Conservation (phyloP, 345 rosid species). For the Iberis pinnata region DNA sequence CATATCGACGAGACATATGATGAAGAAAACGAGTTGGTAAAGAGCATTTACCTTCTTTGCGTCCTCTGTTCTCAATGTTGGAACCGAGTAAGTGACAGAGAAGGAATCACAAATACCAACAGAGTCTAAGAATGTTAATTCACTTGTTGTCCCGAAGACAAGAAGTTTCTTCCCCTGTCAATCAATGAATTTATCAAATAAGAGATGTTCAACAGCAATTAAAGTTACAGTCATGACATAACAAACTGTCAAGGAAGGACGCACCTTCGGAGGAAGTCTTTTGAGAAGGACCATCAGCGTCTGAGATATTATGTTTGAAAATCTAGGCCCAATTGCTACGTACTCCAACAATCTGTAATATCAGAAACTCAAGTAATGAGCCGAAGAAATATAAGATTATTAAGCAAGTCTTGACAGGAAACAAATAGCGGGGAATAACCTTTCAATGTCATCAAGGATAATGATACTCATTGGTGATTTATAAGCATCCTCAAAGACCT, state of each 20-base stretch:
- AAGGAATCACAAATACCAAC: slow-evolving; percentile 67
- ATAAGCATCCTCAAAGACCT: slow-evolving; percentile 99
- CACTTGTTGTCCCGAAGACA: slow-evolving; percentile 91
- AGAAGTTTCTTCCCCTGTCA: slow-evolving; percentile 82
- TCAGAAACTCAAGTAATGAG: slow-evolving; percentile 7
- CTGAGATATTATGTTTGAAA: slow-evolving; percentile 83
- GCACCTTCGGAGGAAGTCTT: slow-evolving; percentile 93
- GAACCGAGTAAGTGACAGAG: slow-evolving; percentile 67
- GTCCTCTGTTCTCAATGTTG: slow-evolving; percentile 58
- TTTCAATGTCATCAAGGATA: slow-evolving; percentile 93
- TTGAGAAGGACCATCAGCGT: slow-evolving; percentile 88
- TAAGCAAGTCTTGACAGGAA: neutral
- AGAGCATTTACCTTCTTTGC: slow-evolving; percentile 63
- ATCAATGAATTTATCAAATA: slow-evolving; percentile 4
- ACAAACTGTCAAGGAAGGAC: neutral
- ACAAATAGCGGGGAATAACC: slow-evolving; percentile 37
- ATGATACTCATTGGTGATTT: slow-evolving; percentile 94
- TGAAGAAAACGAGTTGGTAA: neutral
- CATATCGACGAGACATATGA: neutral
- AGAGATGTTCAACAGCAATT: slow-evolving; percentile 3
- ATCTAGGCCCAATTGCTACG: slow-evolving; percentile 93
- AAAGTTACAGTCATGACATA: neutral
- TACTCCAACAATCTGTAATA: slow-evolving; percentile 81
- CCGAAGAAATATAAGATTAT: neutral
- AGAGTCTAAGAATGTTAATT: slow-evolving; percentile 71